Conservation (phyloP, 108 stramenopile genomes). For the Aureococcus anophagefferens region DNA sequence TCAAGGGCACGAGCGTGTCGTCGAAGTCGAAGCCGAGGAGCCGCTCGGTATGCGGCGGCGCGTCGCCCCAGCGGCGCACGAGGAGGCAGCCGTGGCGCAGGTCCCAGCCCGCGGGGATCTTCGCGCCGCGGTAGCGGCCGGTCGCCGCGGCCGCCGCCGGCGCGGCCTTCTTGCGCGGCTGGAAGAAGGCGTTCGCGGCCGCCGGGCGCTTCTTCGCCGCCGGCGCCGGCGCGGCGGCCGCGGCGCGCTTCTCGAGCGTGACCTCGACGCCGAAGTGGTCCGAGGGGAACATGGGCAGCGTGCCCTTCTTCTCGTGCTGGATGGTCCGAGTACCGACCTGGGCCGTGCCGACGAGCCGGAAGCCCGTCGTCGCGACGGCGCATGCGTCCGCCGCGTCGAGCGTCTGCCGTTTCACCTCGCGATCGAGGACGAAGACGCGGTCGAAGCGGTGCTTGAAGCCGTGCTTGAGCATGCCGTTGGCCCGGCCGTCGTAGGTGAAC, state of each 20-base stretch:
- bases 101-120: neutral
- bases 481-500: neutral
- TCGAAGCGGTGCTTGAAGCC: neutral
- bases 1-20: neutral
- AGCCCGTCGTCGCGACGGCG: neutral
- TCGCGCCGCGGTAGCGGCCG: neutral
- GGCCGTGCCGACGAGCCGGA: neutral
- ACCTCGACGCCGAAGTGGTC: neutral
- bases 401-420: no score
- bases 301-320: neutral
- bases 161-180: neutral
- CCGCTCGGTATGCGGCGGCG: neutral
- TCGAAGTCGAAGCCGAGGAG: neutral
- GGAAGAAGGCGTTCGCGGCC: neutral
- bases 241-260: neutral
- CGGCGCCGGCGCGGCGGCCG: neutral
- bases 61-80: neutral
- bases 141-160: neutral
- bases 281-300: neutral
- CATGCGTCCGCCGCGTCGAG: no score
- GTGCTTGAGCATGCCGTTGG: neutral
- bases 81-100: neutral
- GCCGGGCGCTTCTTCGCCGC: neutral
- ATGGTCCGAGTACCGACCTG: neutral
- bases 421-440: neutral